phyloP scores from a whole-genome alignment of 2,329 filamentous ascomycete genomes.

The Colletotrichum sp. region DNA sequence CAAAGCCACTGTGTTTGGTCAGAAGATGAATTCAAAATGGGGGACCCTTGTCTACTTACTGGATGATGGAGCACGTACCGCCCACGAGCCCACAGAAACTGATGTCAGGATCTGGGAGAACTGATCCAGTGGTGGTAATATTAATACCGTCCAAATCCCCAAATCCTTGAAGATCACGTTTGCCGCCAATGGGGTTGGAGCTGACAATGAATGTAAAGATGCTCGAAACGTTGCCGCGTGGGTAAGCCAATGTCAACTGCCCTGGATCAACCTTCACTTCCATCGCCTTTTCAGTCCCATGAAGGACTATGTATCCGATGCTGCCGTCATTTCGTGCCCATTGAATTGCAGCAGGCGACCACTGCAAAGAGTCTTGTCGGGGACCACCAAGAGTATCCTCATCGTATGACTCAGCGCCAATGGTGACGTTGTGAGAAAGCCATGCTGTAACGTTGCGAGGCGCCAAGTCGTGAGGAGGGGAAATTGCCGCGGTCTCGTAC shows the following conservation, averaged over 20 bases:
- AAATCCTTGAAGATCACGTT: slow-evolving; percentile 47
- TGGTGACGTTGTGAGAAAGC: slow-evolving; percentile 60
- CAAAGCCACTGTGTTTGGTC: not conserved
- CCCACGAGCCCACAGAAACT: slow-evolving; percentile 4
- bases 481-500: slow-evolving; percentile 56
- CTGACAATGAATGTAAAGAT: slow-evolving; percentile 56
- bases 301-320: slow-evolving; percentile 37
- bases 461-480: slow-evolving; percentile 61
- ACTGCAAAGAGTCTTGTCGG: slow-evolving; percentile 52
- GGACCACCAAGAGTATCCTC: slow-evolving; percentile 61
- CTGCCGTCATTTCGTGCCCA: slow-evolving; percentile 48
- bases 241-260: slow-evolving; percentile 56
- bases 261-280: slow-evolving; percentile 44
- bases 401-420: slow-evolving; percentile 63
- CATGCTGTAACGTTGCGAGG: slow-evolving; percentile 64
- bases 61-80: not conserved
- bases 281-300: slow-evolving; percentile 42
- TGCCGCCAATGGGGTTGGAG: slow-evolving; percentile 42
- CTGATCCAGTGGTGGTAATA: slow-evolving; percentile 48
- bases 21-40: not conserved
- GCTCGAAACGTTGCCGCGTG: slow-evolving; percentile 50
- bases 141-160: slow-evolving; percentile 51
- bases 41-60: not conserved
- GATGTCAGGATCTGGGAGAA: slow-evolving; percentile 28
- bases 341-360: slow-evolving; percentile 64